Base-by-base conservation (phyloP, 148 eudicot genomes). In the Fagopyrum esculentum region DNA sequence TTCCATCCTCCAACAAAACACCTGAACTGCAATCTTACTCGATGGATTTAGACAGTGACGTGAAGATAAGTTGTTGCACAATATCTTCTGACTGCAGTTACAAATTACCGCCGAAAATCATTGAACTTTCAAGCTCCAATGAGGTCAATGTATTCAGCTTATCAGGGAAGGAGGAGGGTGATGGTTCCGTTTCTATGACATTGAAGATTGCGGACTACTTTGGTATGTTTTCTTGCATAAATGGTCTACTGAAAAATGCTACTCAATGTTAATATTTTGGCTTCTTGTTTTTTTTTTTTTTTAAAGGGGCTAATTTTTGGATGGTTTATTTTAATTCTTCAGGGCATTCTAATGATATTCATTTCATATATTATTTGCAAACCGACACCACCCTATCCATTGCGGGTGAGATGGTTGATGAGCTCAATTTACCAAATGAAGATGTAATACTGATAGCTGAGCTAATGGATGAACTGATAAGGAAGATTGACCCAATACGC, bases 351-450 rank as follows among this genome's bases (percentile, higher is more conserved):
- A 75, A 64, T 45, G 72, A 88, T 59, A 76, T 90, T n/a, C 89
- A 92, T 76, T 92, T 92, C 73, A 5, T 17, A 40, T 90, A 85
- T 79, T 84, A 86, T 78, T 82, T 85, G 17, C 71, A 79, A 73
- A 63, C 73, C 16, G 95, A 92, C 78, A 90, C 97, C 15, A 83
- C 85, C 48, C 45, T 75, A 44, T 83, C 88, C 54, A 83, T 92
- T 17, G 88, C 88, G 16, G 44, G 79, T 72, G 97, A 92, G 86
- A 92, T 92, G 97, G 90, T 85, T 73, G 85, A 90, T 48, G 83
- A 86, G 79, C 86, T 88, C 63, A 86, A 80, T 52, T 81, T 92
- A 63, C 77, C 78, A 44, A 79, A 76, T 75, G 85, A 86, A 45
- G 91, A 92, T 74, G 77, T 82, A 44, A 77, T 78, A 69, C 69